These are phyloP conservation scores for Aspergillus phoenicis DNA, from an alignment of 2,329 filamentous ascomycete genomes.

Conservation along the genomic window DNA sequence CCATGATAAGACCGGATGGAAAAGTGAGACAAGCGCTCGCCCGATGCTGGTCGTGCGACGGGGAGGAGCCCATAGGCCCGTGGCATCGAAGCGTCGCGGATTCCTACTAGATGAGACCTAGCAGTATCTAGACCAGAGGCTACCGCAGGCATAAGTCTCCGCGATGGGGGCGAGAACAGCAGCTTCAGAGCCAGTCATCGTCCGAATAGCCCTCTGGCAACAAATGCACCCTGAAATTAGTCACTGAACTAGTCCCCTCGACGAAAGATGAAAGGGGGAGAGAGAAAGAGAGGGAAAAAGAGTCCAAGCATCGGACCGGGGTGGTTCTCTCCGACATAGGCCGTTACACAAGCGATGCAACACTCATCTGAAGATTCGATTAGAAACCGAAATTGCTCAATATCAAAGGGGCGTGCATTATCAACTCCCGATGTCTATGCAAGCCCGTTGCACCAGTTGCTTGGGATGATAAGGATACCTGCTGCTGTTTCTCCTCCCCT, in stretches of 20 bases:
- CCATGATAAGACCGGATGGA: slow-evolving; percentile 8
- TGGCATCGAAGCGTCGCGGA: not conserved
- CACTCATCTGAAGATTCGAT: not conserved
- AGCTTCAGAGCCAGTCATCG: not conserved
- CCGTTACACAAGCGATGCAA: not conserved
- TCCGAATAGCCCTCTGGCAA: too few species aligned
- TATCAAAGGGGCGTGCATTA: not conserved
- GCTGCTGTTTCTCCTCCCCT: not conserved
- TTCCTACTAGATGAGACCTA: not conserved
- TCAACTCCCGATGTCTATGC: not conserved
- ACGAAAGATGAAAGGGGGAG: not conserved
- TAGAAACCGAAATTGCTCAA: not conserved
- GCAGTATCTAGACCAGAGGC: not conserved
- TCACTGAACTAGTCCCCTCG: too few species aligned
- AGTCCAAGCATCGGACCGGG: too few species aligned
- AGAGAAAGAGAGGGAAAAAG: too few species aligned
- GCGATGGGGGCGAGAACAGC: not conserved
- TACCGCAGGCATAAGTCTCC: not conserved
- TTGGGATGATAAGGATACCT: not conserved
- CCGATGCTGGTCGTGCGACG: not conserved
- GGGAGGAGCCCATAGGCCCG: not conserved
- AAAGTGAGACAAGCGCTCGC: slow-evolving; percentile 9
- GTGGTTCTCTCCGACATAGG: not conserved
- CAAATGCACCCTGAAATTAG: too few species aligned
- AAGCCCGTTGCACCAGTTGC: not conserved